Evolutionary conservation across 768 basidiomycete genomes (phyloP), one percentile per base, ranked within the genome.

Genomic region (Kwoniella sp.): DNA sequence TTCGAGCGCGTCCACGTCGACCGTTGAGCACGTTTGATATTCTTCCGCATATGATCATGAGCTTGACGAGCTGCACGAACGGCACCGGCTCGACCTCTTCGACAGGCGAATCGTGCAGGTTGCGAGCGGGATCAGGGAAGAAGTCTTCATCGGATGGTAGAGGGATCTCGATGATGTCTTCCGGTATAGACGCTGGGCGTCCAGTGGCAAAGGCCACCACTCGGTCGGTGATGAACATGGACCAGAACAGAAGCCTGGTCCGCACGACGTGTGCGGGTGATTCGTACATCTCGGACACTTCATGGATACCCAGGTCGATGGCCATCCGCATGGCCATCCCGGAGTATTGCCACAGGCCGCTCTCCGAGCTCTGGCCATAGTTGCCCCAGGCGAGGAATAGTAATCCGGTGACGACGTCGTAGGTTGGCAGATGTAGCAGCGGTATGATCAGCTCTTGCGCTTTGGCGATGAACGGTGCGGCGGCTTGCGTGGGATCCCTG

Each of bases 41-140:
- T 27, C 71, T 46, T 14, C 71, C 71, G 47, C 62, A 63, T 26
- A 73, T 68, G 31, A 73, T 63, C 72, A 71, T 70, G 28, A 73
- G 59, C 43, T 65, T 63, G 11, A 70, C 63, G 14, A 67, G 44
- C 28, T 67, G 62, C 5, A 71, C 72, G 43, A 69, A 73, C 0
- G 72, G 72, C 15, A 69, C 49, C 9, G 67, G 67, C 37, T 66
- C 64, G 39, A 68, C 46, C 28, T 53, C 37, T 49, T 67, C 60
- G 15, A 20, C 12, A 2, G 48, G 38, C 20, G 52, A 42, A 7
- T 43, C 56, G 9, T 55, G 51, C 33, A 50, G 48, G 43, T 69
- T 65, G 20, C 67, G 54, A 1, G 65, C 41, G 20, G 70, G 68
- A 46, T 64, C 67, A 17, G 70, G 69, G 37, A 67, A 68, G 37